Evolutionary conservation across 1,284 basidiomycete species (phyloP), one percentile per base, ranked within the genome.

Genomic region (Tilletiaria anomala): DNA sequence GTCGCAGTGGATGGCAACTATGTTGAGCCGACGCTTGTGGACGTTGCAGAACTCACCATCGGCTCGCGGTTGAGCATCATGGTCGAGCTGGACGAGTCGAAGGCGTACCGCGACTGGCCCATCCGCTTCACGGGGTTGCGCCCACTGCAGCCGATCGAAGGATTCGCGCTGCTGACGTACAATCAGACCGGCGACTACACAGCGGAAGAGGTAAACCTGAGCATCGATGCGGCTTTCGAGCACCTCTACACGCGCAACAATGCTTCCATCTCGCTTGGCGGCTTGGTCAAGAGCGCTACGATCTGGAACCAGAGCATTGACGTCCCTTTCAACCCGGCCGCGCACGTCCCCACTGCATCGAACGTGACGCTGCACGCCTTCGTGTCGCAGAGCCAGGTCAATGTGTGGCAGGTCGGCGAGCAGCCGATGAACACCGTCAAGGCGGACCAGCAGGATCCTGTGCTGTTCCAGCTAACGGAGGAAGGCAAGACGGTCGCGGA

Each of bases 361-460:
- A 50, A 50, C 37, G 45, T 52, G 53, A 54, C 53, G 14, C 39
- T 54, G 8, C 53, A 54, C 26, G 53, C 53, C 5, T 49, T 54
- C 0, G 50, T 50, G n/a, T 51, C 53, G 3, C 53, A 54, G 42
- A 48, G 46, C 36, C 47, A 45, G 20, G 47, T 54, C 37, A 54
- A 54, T 16, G 53, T 54, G 2, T 54, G 53, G 53, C 53, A 54
- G 42, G 20, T 54, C 4, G 53, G 50, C 5, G 45, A 49, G 17
- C 33, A 42, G 22, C 53, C 53, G 2, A 37, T 54, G 12, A 45
- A 52, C 40, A 52, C 53, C 3, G 50, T 40, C 16, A 45, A 40
- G 17, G 14, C 51, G 18, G 50, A 46, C 22, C 47, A 52, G 38
- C 45, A 44, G 2, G 38, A 47, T 11, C 53, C 53, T 3, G 48